These are phyloP conservation scores for Irpex sp. DNA, from an alignment of 1,284 basidiomycete species.

Conservation along the genomic window DNA sequence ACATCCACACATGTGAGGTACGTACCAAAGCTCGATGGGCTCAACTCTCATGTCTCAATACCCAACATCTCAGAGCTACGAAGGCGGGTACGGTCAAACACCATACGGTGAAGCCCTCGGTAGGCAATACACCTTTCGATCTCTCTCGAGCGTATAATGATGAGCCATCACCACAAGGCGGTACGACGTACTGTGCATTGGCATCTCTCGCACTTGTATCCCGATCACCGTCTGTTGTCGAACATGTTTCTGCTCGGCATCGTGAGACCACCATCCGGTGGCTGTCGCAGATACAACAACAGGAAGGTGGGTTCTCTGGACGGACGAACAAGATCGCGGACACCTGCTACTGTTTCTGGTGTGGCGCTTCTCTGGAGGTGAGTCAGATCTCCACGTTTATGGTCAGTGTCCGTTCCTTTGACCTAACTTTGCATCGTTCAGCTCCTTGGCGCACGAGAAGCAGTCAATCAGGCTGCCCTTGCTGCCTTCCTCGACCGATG, in stretches of 20 bases:
- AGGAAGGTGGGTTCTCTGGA: slow-evolving; percentile 77
- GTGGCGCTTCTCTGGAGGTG: slow-evolving; percentile 75
- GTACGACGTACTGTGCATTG: slow-evolving; percentile 90
- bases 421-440: slow-evolving; percentile 24
- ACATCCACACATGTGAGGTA: slow-evolving; percentile 71
- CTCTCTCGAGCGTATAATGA: background rate
- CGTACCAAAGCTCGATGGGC: slow-evolving; percentile 18
- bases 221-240: slow-evolving; percentile 19
- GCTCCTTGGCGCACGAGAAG: slow-evolving; percentile 58
- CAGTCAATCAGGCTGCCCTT: slow-evolving; percentile 56
- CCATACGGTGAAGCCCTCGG: slow-evolving; percentile 86
- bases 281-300: slow-evolving; percentile 69
- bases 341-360: slow-evolving; percentile 96
- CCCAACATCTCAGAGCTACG: slow-evolving; percentile 66
- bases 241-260: slow-evolving; percentile 37
- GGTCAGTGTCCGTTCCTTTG: background rate
- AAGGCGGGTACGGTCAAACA: slow-evolving; percentile 88
- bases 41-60: slow-evolving; percentile 1
- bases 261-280: slow-evolving; percentile 63
- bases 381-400: slow-evolving; percentile 17
- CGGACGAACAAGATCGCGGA: slow-evolving; percentile 84
- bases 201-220: slow-evolving; percentile 66
- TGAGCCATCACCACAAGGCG: slow-evolving; percentile 47
- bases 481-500: slow-evolving; percentile 65
- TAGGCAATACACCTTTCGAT: slow-evolving; percentile 19